Evolutionary conservation across 2,329 filamentous ascomycete species (phyloP), one percentile per base, ranked within the genome.

Genomic region (Pseudopithomyces chartarum): DNA sequence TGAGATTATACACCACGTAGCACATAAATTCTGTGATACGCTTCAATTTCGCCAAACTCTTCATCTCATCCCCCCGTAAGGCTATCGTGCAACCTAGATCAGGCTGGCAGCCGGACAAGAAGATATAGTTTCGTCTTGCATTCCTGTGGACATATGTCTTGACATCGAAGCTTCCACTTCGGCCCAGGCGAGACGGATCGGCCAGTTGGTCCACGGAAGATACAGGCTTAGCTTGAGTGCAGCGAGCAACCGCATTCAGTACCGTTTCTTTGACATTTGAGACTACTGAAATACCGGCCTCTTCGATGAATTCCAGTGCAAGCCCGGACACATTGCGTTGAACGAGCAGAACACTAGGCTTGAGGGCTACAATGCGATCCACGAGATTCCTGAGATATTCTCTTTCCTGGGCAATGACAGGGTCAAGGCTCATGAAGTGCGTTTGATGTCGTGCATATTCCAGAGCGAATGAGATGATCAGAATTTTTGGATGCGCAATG

Each of bases 231-330:
- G 94, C 96, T 69, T 96, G 91, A 1, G 93, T 92, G 66, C 93
- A 97, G 54, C 95, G 86, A 3, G 95, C 91, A 1, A 99, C 94
- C 2, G 96, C 95, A 69, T 97, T 94, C 55, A 99, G 88, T 12
- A 99, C 95, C 0, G 94, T 96, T 33, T 91, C 87, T 73, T 99
- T 99, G 68, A 99, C 94, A 75, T 99, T 97, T 80, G 95, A 97
- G 0, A 90, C 93, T 12, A 97, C 96, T 2, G 94, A 90, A 60
- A 99, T 96, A 56, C 92, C 91, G 11, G 91, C 91, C 65, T 95
- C 88, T 19, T 92, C 89, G 1, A 99, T 82, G 64, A 96, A 91
- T 67, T 96, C 90, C 52, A 99, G 81, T 2, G 96, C 95, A 44
- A 97, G 82, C 0, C 95, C 94, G 2, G 95, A 95, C 13, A 99